Evolutionary conservation across 2,329 filamentous ascomycete species (phyloP).

Genomic region (Fusarium praegraminearum): DNA sequence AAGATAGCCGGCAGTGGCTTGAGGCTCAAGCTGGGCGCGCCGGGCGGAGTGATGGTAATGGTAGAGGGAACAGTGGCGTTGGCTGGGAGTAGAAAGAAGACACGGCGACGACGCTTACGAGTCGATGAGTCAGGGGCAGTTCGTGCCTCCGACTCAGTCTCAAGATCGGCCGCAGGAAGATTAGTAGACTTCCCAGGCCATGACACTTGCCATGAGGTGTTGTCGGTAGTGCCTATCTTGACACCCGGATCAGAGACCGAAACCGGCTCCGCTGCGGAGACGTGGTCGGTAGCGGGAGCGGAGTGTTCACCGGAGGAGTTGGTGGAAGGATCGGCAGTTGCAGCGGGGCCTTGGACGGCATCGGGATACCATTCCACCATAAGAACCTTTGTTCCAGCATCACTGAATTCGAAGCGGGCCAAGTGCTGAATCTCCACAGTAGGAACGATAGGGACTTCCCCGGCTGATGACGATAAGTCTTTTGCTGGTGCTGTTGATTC

Average conservation of each 20-base stretch:
- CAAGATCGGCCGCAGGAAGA: conserved; percentile 67
- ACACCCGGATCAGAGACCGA: conserved; percentile 15
- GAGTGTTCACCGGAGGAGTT: conserved; percentile 19
- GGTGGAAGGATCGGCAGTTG: conserved; percentile 26
- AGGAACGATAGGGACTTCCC: conserved; percentile 41
- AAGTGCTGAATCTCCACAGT: conserved; percentile 53
- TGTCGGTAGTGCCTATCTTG: conserved; percentile 12
- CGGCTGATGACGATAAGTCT: conserved; percentile 16
- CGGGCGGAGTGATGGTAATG: conserved; percentile 70
- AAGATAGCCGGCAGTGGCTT: conserved; percentile 91
- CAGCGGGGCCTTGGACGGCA: conserved; percentile 37
- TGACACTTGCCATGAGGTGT: conserved; percentile 75
- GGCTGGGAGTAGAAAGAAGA: conserved; percentile 86
- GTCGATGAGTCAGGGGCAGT: conserved; percentile 45
- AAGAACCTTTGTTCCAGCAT: conserved; percentile 88
- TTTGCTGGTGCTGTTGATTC: conserved; percentile 10
- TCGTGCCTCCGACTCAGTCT: conserved; percentile 46
- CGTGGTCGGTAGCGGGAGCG: conserved; percentile 32
- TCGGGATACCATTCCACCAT: conserved; percentile 88
- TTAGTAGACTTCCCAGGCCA: conserved; percentile 86
- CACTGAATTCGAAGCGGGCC: conserved; percentile 87
- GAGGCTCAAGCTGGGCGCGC: conserved; percentile 63
- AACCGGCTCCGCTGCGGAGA: conserved; percentile 39
- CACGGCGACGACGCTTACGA: conserved; percentile 64
- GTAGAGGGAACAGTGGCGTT: conserved; percentile 77